A percentile compares a stretch with the other conserved stretches of the same genome.
Evolutionary conservation across 2,329 filamentous ascomycete genomes (phyloP).

Genomic region (Ascochyta koolunga): DNA sequence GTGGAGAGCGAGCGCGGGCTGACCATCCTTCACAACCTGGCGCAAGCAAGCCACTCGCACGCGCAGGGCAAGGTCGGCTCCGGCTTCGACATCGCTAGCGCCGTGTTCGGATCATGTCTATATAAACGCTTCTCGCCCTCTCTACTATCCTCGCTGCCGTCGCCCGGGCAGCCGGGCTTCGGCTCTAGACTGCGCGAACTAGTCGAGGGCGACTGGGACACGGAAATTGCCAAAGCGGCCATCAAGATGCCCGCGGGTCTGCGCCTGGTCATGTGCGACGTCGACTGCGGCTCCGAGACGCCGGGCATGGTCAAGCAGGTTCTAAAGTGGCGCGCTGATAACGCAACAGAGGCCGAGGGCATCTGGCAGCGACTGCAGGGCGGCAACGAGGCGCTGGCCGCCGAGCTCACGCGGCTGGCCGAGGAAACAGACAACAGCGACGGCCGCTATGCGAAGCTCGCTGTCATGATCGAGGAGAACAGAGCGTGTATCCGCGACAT

Average conservation of each 20-base stretch:
- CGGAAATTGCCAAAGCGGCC: constrained; percentile 71
- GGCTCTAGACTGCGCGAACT: constrained; percentile 66
- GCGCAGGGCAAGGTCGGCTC: constrained; percentile 96
- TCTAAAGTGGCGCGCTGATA: constrained; percentile 75
- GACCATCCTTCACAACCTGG: constrained; percentile 82
- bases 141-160: constrained; percentile 70
- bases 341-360: constrained; percentile 66
- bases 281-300: constrained; percentile 91
- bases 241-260: constrained; percentile 75
- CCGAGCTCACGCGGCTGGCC: constrained; percentile 63
- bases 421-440: constrained; percentile 31
- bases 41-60: constrained; percentile 91
- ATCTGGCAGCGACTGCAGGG: constrained; percentile 79
- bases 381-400: constrained; percentile 74
- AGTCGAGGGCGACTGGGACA: constrained; percentile 78
- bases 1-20: constrained; percentile 61
- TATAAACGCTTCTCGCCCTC: constrained; percentile 92
- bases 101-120: constrained; percentile 87
- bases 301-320: constrained; percentile 96
- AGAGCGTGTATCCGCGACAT: constrained; percentile 73
- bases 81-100: constrained; percentile 92
- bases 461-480: constrained; percentile 58
- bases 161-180: constrained; percentile 71
- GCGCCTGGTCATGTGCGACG: constrained; percentile 89
- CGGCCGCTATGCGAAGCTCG: constrained; percentile 55